Evolutionary conservation across 2,329 filamentous ascomycete species (phyloP).

Genomic region (Lachnellula occidentalis): DNA sequence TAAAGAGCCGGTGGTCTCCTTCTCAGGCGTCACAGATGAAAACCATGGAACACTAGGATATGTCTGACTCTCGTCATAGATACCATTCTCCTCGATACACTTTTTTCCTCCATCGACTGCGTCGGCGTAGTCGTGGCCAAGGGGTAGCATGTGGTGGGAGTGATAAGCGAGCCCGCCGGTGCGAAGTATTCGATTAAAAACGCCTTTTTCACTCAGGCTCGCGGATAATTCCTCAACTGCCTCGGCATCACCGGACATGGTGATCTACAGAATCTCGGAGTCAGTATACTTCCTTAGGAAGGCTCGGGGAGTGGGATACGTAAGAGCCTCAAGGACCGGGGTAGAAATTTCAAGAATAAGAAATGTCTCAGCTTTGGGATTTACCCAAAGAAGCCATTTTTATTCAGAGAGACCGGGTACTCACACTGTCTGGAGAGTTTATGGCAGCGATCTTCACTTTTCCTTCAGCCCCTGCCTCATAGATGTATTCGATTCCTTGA

Average conservation of each 20-base stretch:
- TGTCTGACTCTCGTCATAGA: neutral
- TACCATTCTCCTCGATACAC: neutral
- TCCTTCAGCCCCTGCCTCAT: neutral
- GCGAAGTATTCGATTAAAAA: constrained; percentile 29
- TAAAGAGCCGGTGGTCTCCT: too few species aligned
- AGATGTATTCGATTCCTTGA: neutral
- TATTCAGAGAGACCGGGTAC: too few species aligned
- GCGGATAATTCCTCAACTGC: neutral
- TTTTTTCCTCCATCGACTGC: neutral
- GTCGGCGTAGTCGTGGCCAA: constrained; percentile 20
- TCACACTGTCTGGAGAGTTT: constrained; percentile 19
- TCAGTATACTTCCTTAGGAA: too few species aligned
- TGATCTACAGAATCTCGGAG: too few species aligned
- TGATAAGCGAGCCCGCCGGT: constrained; percentile 38
- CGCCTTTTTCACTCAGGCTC: constrained; percentile 1
- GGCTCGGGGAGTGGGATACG: too few species aligned
- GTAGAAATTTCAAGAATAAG: too few species aligned
- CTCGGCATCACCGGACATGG: constrained; percentile 14
- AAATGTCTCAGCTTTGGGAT: too few species aligned
- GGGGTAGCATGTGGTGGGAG: constrained; percentile 25
- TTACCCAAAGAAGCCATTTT: too few species aligned
- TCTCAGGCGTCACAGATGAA: neutral
- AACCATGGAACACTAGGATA: neutral
- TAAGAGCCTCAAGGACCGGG: too few species aligned
- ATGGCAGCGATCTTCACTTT: constrained; percentile 25